Percentiles rank a stretch among this genome's conserved stretches.
These are phyloP conservation scores for Nothomitra cinnamomea DNA, from an alignment of 2,329 filamentous ascomycete genomes.

Conservation along the genomic window DNA sequence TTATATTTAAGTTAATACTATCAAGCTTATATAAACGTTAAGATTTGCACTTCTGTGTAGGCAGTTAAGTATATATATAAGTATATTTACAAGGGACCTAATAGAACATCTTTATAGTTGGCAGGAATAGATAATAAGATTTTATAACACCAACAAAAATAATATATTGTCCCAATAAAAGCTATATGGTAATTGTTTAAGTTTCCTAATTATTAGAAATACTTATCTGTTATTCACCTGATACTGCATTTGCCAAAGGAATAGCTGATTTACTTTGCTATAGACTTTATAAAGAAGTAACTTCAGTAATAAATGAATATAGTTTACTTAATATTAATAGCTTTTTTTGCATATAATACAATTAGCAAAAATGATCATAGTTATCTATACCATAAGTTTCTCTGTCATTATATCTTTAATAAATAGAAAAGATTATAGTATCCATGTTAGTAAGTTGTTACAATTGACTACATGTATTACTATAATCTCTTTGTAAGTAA, in stretches of 20 bases:
- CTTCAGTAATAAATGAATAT: no score
- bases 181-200: conserved; percentile 7
- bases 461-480: background rate
- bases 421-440: background rate
- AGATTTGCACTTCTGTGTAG: conserved; percentile 6
- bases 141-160: conserved; percentile 5
- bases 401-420: background rate
- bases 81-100: conserved; percentile 9
- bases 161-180: conserved; percentile 7
- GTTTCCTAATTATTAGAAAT: conserved; percentile 6
- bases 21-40: conserved; percentile 7
- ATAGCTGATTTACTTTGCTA: no score
- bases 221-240: conserved; percentile 5
- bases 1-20: conserved; percentile 6
- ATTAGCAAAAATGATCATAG: background rate
- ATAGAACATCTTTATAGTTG: background rate
- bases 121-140: conserved; percentile 6
- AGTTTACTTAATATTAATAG: no score
- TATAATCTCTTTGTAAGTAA: background rate
- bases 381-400: background rate
- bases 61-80: conserved; percentile 10
- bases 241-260: no score
- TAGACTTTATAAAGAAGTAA: no score
- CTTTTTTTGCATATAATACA: no score
- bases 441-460: background rate